Evolutionary conservation across 1,284 basidiomycete species (phyloP).

Genomic region (Malassezia slooffiae): DNA sequence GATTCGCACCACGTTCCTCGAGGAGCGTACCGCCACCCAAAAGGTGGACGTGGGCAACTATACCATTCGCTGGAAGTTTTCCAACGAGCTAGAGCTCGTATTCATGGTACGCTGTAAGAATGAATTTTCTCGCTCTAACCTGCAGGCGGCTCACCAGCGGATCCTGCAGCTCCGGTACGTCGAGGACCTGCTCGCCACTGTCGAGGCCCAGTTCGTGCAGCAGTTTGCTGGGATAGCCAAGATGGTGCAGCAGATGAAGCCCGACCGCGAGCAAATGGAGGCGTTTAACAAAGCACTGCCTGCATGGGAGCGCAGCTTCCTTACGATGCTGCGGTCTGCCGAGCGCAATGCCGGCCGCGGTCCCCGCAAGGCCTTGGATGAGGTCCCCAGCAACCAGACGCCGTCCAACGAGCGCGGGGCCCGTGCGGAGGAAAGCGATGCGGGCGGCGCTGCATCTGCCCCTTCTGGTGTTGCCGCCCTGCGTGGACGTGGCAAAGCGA

Average conservation of each 20-base stretch:
- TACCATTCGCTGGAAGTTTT: conserved; percentile 37
- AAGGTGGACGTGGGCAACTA: conserved; percentile 38
- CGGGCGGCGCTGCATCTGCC: no score
- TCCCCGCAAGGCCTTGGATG: no score
- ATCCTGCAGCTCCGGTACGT: conserved; percentile 91
- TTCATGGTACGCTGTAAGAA: conserved; percentile 31
- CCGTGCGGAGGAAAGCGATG: no score
- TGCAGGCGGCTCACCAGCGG: conserved; percentile 81
- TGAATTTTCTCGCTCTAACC: background rate
- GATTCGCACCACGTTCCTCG: conserved; percentile 37
- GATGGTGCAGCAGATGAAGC: conserved; percentile 13
- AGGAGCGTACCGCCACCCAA: conserved; percentile 32
- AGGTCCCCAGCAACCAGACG: no score
- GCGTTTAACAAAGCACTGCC: conserved; percentile 62
- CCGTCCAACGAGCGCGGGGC: no score
- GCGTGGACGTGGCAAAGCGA: conserved; percentile 52
- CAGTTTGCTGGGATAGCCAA: conserved; percentile 29
- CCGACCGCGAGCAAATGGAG: conserved; percentile 8
- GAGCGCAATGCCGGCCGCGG: conserved; percentile 3
- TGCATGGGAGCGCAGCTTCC: conserved; percentile 71
- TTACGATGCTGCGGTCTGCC: conserved; percentile 57
- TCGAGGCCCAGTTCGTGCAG: conserved; percentile 30
- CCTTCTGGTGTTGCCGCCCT: conserved; percentile 5
- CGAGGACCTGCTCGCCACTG: conserved; percentile 57
- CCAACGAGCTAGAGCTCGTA: conserved; percentile 39